Evolutionary conservation across 768 basidiomycete species (phyloP).

Genomic region (Xerocomellus dryophilus): DNA sequence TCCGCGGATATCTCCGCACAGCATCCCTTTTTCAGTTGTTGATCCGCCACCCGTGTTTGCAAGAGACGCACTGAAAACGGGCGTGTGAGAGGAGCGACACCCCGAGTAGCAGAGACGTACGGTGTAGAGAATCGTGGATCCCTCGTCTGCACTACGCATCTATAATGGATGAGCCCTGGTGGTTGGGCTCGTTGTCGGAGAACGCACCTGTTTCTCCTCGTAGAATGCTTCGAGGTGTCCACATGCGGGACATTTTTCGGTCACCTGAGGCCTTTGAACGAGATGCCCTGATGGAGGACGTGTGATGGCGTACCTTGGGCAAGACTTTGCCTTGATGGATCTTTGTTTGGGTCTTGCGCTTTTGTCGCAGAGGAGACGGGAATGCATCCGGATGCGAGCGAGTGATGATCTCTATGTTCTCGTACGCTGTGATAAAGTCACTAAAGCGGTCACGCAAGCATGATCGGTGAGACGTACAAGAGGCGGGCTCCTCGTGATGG

Average conservation of each 20-base stretch:
- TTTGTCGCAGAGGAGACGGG: conserved; percentile 82
- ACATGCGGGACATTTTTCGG: conserved; percentile 87
- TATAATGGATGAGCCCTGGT: conserved; percentile 28
- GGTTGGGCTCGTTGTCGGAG: neutral
- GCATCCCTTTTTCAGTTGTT: conserved; percentile 52
- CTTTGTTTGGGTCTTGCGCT: conserved; percentile 87
- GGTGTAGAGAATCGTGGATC: conserved; percentile 92
- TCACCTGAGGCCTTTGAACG: conserved; percentile 49
- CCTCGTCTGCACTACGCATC: conserved; percentile 91
- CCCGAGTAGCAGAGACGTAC: conserved; percentile 45
- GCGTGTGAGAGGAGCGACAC: conserved; percentile 5
- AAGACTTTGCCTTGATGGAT: conserved; percentile 67
- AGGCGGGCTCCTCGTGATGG: conserved; percentile 79
- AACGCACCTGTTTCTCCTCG: conserved; percentile 78
- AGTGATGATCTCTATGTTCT: conserved; percentile 86
- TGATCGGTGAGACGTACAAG: conserved; percentile 56
- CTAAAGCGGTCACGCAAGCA: neutral
- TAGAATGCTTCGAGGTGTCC: conserved; percentile 84
- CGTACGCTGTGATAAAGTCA: conserved; percentile 62
- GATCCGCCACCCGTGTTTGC: conserved; percentile 79
- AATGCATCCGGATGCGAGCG: conserved; percentile 93
- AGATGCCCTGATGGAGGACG: neutral
- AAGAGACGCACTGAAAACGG: conserved; percentile 58
- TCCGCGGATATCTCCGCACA: neutral
- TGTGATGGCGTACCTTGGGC: conserved; percentile 56